Base-by-base conservation (phyloP, 495 filamentous ascomycete genomes). In the Hypoxylon cercidicola region DNA sequence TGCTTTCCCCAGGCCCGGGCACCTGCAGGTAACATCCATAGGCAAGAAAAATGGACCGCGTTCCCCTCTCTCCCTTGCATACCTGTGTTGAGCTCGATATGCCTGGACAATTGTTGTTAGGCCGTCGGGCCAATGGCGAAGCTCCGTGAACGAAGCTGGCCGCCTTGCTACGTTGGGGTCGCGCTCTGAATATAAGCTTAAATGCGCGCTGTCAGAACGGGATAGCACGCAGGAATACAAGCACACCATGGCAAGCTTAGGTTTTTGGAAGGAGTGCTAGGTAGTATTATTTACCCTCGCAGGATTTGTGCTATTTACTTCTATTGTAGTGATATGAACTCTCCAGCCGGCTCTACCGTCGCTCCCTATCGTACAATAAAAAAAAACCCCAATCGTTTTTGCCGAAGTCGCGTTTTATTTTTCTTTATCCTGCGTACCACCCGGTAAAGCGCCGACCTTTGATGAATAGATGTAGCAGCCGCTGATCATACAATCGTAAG, bases 401-500 rank as follows among this genome's bases (percentile, higher is more conserved):
- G 43, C 53, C 53, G 41, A 56, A 41, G 43, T 13, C 43, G 23
- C 9, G 8, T 32, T 32, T 34, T 16, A 3, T 15, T 44, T 54
- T 35, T 35, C 30, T 34, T 46, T 6, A 61, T 54, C 58, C 58
- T 52, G 46, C 53, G 45, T 32, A 30, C 46, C 45, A 53, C 52
- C 46, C 41, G 43, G 20, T 47, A 43, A 20, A 7, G 20, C 40
- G 8, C 20, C 2, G 4, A 10, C 16, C n/a, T 20, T 18, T 3
- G 9, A 9, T 3, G 23, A 60, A 51, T 5, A 37, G 48, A 25
- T 25, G 30, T 63, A 32, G 49, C 23, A 57, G 35, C 56, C 66
- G 55, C 72, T 58, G 34, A 65, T 72, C 61, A 55, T 71, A 70
- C 65, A 67, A 46, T 62, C 64, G 58, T 62, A 46, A 59, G 45